A percentile compares a stretch with the other conserved stretches of the same genome.
Conservation (phyloP, 176 grass and related monocot species). For the Alopecurus myosuroides region DNA sequence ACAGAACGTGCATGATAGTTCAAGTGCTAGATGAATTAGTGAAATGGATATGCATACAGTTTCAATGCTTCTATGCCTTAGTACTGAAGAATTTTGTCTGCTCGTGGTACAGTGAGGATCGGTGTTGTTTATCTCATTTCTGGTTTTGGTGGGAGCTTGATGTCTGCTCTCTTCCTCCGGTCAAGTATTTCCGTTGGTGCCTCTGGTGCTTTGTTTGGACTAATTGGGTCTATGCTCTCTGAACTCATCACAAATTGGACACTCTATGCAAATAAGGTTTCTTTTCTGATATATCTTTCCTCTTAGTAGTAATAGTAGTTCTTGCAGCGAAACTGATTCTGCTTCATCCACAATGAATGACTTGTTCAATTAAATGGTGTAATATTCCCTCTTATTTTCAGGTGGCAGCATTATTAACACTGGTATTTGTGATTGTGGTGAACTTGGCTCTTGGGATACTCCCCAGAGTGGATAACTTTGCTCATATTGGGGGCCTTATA, state of each 20-base stretch:
- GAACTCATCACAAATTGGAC: constrained; percentile 94
- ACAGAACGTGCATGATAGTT: neutral
- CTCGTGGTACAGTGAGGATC: constrained; percentile 47
- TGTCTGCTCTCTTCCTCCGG: constrained; percentile 76
- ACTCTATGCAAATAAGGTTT: constrained; percentile 89
- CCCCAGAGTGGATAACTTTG: constrained; percentile 85
- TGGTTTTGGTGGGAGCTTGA: constrained; percentile 75
- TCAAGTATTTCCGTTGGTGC: constrained; percentile 81
- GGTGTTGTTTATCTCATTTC: constrained; percentile 68
- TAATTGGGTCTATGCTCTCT: constrained; percentile 90
- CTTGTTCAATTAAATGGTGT: neutral
- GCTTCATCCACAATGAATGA: neutral
- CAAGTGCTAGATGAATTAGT: neutral
- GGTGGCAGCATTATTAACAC: constrained; percentile 54
- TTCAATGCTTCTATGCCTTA: neutral
- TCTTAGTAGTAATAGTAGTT: neutral
- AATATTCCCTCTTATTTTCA: constrained; percentile 22
- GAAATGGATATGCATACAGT: neutral
- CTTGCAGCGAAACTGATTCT: neutral
- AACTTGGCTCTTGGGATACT: constrained; percentile 83
- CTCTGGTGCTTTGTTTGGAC: constrained; percentile 83
- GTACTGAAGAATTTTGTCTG: neutral
- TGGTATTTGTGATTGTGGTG: constrained; percentile 55
- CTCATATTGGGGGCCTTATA: constrained; percentile 84
- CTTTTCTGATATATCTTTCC: neutral